Base-by-base conservation (phyloP, 2,329 filamentous ascomycete genomes). In the Fusarium sacchari region DNA sequence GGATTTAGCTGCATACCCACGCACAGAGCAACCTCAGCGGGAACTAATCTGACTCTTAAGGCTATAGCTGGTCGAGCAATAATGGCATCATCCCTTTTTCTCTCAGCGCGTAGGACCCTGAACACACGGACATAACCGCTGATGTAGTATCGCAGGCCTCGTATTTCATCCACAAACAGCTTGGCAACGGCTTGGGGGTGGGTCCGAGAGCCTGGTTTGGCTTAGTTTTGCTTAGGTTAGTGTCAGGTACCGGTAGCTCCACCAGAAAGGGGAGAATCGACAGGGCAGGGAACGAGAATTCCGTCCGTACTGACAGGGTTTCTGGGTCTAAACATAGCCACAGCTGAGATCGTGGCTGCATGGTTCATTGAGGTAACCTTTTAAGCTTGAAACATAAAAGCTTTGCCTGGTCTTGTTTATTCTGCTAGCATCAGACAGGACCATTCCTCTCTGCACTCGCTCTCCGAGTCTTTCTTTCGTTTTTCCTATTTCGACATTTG, bases 231-330 rank as follows among this genome's bases (percentile, higher is more conserved):
- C 40, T 66, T 65, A 28, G 55, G 37, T 30, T 26, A 43, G 62
- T 67, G 62, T 67, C 64, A 67, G 64, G 64, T 67, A 52, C 64
- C 57, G 62, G 37, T 67, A 60, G 44, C 56, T 46, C 63, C 64
- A 67, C 64, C 30, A 50, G 20, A 47, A 30, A 67, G 52, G 52
- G 64, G 52, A 46, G 9, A 53, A 44, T 11, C 20, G 15, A 39
- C 60, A 47, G 34, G 15, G 22, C 14, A 39, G 34, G 17, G 61
- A 40, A 18, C 47, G 32, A 49, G 36, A 61, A n/a, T 58, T 67
- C 39, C 64, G 34, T 60, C 52, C 62, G 67, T 67, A 67, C 43
- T 40, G 6, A n/a, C 37, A 52, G 57, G 60, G 28, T n/a, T 30
- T 14, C 0, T 18, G 3, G 17, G 20, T 39, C 64, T 67, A 67